A percentile compares a stretch with the other conserved stretches of the same genome.
These are phyloP conservation scores for Chimonanthus praecox DNA, from an alignment of 164 flowering plant species.

Conservation along the genomic window DNA sequence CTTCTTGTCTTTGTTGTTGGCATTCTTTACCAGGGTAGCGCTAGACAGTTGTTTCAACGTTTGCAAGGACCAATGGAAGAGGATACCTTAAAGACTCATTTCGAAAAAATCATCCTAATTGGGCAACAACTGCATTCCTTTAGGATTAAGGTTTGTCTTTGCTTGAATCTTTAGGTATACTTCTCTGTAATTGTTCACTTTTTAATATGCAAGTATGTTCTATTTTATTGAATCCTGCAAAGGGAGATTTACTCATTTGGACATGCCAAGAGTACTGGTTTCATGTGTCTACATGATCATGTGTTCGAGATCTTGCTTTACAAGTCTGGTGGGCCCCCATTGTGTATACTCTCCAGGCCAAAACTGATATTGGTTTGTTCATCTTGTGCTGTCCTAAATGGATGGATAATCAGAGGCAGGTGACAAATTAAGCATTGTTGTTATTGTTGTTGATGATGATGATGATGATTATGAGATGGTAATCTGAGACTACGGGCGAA, in stretches of 20 bases:
- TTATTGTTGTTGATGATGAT: no score
- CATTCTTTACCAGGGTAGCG: conserved; percentile 67
- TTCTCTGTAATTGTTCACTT: neutral
- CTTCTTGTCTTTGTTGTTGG: conserved; percentile 9
- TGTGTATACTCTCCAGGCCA: neutral
- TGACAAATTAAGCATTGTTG: no score
- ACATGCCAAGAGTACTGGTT: neutral
- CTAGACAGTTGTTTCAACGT: conserved; percentile 82
- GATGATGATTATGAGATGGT: no score
- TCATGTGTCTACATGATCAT: neutral
- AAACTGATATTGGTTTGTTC: neutral
- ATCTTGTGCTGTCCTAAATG: neutral
- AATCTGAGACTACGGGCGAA: no score
- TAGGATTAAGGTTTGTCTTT: conserved; percentile 46
- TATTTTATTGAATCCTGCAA: neutral
- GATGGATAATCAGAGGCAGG: no score
- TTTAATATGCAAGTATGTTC: neutral
- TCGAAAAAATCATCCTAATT: conserved; percentile 64
- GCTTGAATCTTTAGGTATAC: neutral
- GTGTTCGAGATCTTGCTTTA: neutral
- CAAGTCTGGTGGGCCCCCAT: neutral
- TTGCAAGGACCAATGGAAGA: conserved; percentile 83
- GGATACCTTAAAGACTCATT: conserved; percentile 64
- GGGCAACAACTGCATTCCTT: conserved; percentile 42
- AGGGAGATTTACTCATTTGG: neutral